phyloP scores from a whole-genome alignment of 768 basidiomycete species.

The Cystofilobasidium macerans region DNA sequence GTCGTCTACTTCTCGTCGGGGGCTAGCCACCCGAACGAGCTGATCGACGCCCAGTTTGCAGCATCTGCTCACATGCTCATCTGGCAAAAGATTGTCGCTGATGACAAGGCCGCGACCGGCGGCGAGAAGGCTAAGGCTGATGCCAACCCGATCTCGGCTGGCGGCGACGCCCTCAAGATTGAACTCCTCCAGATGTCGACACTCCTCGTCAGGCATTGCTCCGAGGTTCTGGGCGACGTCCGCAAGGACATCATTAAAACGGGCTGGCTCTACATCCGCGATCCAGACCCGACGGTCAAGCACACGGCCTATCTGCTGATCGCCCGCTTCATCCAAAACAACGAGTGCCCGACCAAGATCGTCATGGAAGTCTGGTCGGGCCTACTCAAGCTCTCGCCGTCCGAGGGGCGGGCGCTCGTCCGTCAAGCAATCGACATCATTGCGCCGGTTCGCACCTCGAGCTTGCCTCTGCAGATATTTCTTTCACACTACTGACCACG shows the following conservation, averaged over 20 bases:
- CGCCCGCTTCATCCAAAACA: constrained; percentile 81
- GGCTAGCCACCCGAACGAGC: constrained; percentile 45
- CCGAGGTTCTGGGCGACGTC: constrained; percentile 62
- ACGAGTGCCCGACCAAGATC: constrained; percentile 82
- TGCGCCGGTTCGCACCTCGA: no score
- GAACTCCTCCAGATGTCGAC: constrained; percentile 84
- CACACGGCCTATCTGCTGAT: constrained; percentile 83
- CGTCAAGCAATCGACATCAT: constrained; percentile 79
- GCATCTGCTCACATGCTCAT: constrained; percentile 46
- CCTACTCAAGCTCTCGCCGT: constrained; percentile 67
- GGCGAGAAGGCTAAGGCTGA: constrained; percentile 88
- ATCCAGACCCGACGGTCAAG: constrained; percentile 82
- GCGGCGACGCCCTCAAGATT: constrained; percentile 77
- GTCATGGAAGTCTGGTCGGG: constrained; percentile 82
- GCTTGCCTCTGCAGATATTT: no score
- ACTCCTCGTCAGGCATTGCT: constrained; percentile 72
- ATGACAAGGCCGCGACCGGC: constrained; percentile 28
- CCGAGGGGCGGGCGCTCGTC: constrained; percentile 63
- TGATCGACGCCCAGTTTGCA: constrained; percentile 64
- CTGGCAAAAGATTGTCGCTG: constrained; percentile 57
- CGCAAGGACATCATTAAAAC: constrained; percentile 88
- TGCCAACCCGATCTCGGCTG: constrained; percentile 32
- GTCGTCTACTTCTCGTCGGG: constrained; percentile 59
- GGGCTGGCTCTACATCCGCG: constrained; percentile 73
- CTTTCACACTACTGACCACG: not conserved